Evolutionary conservation across 306 rosid genomes (phyloP), one percentile per base, ranked within the genome.

Genomic region (Herpetospermum pedunculosum): DNA sequence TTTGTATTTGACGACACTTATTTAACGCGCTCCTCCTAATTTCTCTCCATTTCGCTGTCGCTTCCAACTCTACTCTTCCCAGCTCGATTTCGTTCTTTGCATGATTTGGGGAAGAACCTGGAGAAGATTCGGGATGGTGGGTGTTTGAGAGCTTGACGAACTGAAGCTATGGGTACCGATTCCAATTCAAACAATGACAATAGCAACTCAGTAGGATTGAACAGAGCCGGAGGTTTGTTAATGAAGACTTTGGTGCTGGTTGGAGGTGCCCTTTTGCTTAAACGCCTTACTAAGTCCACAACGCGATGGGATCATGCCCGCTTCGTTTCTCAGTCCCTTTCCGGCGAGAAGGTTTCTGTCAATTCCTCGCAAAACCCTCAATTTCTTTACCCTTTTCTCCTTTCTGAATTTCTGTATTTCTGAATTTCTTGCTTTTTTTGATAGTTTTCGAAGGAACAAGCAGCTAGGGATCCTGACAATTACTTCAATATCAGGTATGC

Each of bases 301-400:
- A 91, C 99, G 8, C 97, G 99, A 46, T 87, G 99, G 97, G 99
- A 95, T 87, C 99, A 95, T 82, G 86, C 99, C 38, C 86, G 91
- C 64, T 70, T 88, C 40, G 96, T 91, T 30, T 37, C 96, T 18
- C 86, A 87, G 8, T 88, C 99, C 12, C 96, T 95, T 80, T 68
- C 92, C 44, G 99, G 97, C 77, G 88, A 95, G 84, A 95, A 89
- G 90, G 96, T 85, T 52, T 30, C 29, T 44, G 13, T 9, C 19
- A 12, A 23, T 6, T 21, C 19, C 19, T 44, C n/a, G 64, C 23
- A 16, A 26, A 68, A 25, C 23, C 73, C 54, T n/a, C 38, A 43
- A 8, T 53, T 28, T 43, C 54, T 65, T 7, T 18, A 13, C 16
- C 5, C 26, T 57, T 16, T 41, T 35, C 11, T 60, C 19, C 43